Conservation (phyloP, 2,329 filamentous ascomycete genomes). For the Neonectria magnoliae region DNA sequence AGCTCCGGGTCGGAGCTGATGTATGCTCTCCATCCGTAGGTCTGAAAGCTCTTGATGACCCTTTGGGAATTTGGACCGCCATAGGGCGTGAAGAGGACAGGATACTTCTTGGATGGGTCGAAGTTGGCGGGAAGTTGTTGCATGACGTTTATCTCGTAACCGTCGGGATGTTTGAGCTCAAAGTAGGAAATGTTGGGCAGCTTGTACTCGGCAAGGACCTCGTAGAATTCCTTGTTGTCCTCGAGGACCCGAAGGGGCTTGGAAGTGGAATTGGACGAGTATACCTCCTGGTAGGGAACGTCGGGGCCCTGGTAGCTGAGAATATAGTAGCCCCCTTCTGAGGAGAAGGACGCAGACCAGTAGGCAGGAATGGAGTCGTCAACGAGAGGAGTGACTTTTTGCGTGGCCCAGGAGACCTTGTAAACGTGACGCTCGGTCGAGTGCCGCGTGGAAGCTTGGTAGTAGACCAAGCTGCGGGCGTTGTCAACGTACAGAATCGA, state of each 20-base stretch:
- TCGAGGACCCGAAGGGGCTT: conserved; percentile 67
- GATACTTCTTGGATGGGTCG: conserved; percentile 70
- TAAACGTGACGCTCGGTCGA: conserved; percentile 75
- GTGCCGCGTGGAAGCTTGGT: conserved; percentile 71
- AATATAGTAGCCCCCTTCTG: conserved; percentile 70
- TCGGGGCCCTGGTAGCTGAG: conserved; percentile 72
- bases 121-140: conserved; percentile 73
- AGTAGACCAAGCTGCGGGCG: conserved; percentile 67
- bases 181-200: conserved; percentile 73
- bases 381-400: conserved; percentile 67
- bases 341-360: conserved; percentile 74
- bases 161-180: conserved; percentile 69
- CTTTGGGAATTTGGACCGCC: conserved; percentile 73
- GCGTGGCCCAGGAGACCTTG: conserved; percentile 68
- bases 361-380: conserved; percentile 67
- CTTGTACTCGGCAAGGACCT: conserved; percentile 66
- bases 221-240: conserved; percentile 66
- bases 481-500: conserved; percentile 69
- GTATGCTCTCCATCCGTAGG: conserved; percentile 69
- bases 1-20: conserved; percentile 74
- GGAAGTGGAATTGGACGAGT: conserved; percentile 62
- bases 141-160: conserved; percentile 71
- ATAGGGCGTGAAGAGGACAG: conserved; percentile 73
- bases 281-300: conserved; percentile 75
- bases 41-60: conserved; percentile 65